A percentile compares a stretch with the other conserved stretches of the same genome.
Evolutionary conservation across 257 asterid species (phyloP).

Genomic region (Solanum sejunctum): DNA sequence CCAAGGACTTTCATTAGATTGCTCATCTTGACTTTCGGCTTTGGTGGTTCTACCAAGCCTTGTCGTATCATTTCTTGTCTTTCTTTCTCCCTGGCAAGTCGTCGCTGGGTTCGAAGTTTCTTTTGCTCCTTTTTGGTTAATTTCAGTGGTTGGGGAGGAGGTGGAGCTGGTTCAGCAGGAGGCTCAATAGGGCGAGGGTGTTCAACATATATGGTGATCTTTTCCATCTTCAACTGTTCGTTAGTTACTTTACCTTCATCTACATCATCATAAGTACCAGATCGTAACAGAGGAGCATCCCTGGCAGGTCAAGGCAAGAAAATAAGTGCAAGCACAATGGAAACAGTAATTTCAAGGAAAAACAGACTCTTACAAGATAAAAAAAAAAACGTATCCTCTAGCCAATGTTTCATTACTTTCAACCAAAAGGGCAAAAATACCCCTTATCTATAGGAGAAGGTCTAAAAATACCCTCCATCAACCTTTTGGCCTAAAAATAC

Average conservation of each 20-base stretch:
- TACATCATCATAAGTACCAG: constrained; percentile 49
- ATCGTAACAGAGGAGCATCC: constrained; percentile 61
- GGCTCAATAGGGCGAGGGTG: constrained; percentile 96
- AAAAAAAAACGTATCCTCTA: neutral
- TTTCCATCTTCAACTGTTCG: constrained; percentile 57
- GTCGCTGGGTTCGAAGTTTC: constrained; percentile 92
- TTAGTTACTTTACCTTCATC: constrained; percentile 24
- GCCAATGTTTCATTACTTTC: neutral
- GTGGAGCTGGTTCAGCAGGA: constrained; percentile 81
- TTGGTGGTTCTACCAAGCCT: constrained; percentile 88
- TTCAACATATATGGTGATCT: constrained; percentile 65
- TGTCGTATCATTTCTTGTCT: constrained; percentile 92
- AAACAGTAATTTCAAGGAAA: neutral
- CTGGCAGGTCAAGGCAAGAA: constrained; percentile 22
- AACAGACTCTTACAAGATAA: neutral
- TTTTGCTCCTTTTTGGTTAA: constrained; percentile 91
- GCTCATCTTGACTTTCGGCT: constrained; percentile 91
- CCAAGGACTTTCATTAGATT: constrained; percentile 96
- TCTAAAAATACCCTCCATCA: too few relatives aligned
- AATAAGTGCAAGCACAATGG: neutral
- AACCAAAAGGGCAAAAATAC: too few relatives aligned
- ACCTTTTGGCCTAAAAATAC: too few relatives aligned
- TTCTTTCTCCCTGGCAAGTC: constrained; percentile 81
- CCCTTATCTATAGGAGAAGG: too few relatives aligned
- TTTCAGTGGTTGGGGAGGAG: constrained; percentile 94